Evolutionary conservation across 2,329 filamentous ascomycete genomes (phyloP).

Genomic region (Nigrograna mackinnonii): DNA sequence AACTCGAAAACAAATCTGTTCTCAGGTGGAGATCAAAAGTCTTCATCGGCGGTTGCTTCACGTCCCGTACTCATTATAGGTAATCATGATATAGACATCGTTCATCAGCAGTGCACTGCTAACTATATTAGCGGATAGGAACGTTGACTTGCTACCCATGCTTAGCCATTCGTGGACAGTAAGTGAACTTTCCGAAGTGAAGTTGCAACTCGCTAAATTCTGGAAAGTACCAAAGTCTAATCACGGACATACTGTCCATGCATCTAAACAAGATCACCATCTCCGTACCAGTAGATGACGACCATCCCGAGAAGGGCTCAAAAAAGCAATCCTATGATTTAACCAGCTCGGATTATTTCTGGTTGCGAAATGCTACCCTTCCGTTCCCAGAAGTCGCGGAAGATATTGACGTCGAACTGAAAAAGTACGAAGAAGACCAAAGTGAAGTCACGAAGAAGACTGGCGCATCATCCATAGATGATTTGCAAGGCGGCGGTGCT

Average conservation of each 20-base stretch:
- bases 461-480: conserved; percentile 88
- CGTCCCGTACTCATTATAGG: conserved; percentile 90
- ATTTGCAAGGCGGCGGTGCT: conserved; percentile 85
- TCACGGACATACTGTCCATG: conserved; percentile 78
- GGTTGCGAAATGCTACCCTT: conserved; percentile 85
- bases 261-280: conserved; percentile 93
- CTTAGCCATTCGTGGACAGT: conserved; percentile 90
- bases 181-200: conserved; percentile 2
- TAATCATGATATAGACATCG: conserved; percentile 49
- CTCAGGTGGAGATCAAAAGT: conserved; percentile 65
- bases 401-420: conserved; percentile 91
- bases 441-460: conserved; percentile 95
- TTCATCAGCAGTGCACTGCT: no score
- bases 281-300: conserved; percentile 78
- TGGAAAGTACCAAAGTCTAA: conserved; percentile 72
- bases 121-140: conserved; percentile 90
- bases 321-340: conserved; percentile 90
- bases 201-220: conserved; percentile 1
- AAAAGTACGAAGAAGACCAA: conserved; percentile 93
- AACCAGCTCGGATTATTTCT: conserved; percentile 91
- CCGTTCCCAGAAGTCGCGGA: conserved; percentile 97
- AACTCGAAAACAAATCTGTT: conserved; percentile 99
- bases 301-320: conserved; percentile 72
- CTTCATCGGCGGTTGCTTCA: conserved; percentile 60
- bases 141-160: conserved; percentile 96